phyloP scores from a whole-genome alignment of 768 basidiomycete genomes.

The Porpolomopsis calyptriformis region DNA sequence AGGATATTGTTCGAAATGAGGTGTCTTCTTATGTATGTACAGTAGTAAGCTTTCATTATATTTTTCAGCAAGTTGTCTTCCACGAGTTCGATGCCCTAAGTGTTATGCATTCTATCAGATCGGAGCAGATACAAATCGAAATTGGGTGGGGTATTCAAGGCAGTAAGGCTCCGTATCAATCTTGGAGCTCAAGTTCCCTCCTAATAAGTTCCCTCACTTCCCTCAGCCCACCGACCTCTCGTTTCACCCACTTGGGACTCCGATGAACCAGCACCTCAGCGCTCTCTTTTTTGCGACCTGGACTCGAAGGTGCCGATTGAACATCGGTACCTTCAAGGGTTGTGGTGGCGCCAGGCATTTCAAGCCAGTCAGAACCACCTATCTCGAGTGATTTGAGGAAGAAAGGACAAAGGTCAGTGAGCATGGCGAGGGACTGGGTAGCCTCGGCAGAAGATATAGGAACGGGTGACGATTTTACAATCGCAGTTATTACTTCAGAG shows the following conservation, averaged over 20 bases:
- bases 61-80: too few species aligned
- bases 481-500: conserved; percentile 53
- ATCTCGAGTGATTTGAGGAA: conserved; percentile 60
- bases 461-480: conserved; percentile 73
- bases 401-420: conserved; percentile 67
- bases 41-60: too few species aligned
- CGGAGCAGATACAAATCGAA: conserved; percentile 2
- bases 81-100: too few species aligned
- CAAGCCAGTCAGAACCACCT: conserved; percentile 46
- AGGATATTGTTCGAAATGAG: too few species aligned
- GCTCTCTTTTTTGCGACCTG: conserved; percentile 48
- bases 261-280: conserved; percentile 50
- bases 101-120: too few species aligned
- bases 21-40: too few species aligned
- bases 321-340: conserved; percentile 17
- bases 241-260: conserved; percentile 64
- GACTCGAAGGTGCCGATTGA: conserved; percentile 33
- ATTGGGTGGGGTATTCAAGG: background rate
- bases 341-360: conserved; percentile 45
- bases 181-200: conserved; percentile 62
- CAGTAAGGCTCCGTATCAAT: conserved; percentile 26
- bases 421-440: conserved; percentile 57
- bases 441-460: conserved; percentile 74
- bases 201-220: conserved; percentile 77
- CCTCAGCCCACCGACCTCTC: conserved; percentile 62